Evolutionary conservation across 2,329 filamentous ascomycete genomes (phyloP).

Genomic region (Aureobasidium sp.): DNA sequence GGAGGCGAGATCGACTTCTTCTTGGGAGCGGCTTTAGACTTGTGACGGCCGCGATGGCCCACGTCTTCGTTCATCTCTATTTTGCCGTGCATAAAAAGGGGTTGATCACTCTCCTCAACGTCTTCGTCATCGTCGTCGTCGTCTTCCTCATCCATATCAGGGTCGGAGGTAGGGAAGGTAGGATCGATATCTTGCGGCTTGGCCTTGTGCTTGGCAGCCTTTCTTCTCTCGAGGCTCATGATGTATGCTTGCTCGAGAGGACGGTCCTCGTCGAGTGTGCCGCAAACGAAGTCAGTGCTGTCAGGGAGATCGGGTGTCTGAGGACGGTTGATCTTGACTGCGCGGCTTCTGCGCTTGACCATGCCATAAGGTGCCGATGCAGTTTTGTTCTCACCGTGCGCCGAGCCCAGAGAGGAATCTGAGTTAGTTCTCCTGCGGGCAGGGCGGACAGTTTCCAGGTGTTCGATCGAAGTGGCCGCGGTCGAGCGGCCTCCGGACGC

Average conservation of each 20-base stretch:
- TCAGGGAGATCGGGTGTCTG: conserved; percentile 72
- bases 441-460: conserved; percentile 42
- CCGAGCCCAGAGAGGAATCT: conserved; percentile 47
- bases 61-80: conserved; percentile 56
- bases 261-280: conserved; percentile 90
- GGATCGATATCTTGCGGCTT: conserved; percentile 98
- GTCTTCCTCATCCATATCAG: conserved; percentile 73
- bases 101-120: conserved; percentile 58
- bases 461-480: conserved; percentile 49
- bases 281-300: conserved; percentile 98
- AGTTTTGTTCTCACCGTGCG: conserved; percentile 22
- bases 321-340: conserved; percentile 25
- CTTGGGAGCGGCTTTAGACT: conserved; percentile 22
- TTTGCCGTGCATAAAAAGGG: conserved; percentile 60
- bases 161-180: conserved; percentile 91
- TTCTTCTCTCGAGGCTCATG: conserved; percentile 72
- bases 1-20: conserved; percentile 47
- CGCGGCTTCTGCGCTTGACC: conserved; percentile 27
- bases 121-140: conserved; percentile 41
- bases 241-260: conserved; percentile 92
- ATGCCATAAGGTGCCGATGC: conserved; percentile 29
- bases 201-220: conserved; percentile 69
- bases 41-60: conserved; percentile 35
- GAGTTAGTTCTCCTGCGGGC: conserved; percentile 40
- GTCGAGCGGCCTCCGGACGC: conserved; percentile 50